Evolutionary conservation across 495 filamentous ascomycete genomes (phyloP).

Genomic region (Penicillium dipodomyicola): DNA sequence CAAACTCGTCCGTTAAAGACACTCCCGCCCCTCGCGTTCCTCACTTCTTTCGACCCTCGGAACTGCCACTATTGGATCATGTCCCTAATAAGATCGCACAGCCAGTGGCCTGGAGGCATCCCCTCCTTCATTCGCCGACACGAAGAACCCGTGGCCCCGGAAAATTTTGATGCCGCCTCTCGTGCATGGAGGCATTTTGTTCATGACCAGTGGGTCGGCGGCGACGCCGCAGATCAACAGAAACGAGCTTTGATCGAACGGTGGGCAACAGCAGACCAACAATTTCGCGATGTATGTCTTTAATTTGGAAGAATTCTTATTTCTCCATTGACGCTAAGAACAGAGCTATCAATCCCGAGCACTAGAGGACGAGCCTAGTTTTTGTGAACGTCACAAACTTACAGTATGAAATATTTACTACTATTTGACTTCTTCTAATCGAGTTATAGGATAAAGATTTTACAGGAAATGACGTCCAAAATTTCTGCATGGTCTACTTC

Average conservation of each 20-base stretch:
- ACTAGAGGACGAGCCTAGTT: conserved; percentile 12
- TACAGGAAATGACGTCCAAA: too few relatives aligned
- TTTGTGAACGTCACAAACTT: conserved; percentile 9
- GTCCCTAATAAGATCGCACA: conserved; percentile 2
- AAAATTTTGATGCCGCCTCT: conserved; percentile 7
- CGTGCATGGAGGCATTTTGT: conserved; percentile 19
- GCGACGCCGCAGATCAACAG: conserved; percentile 14
- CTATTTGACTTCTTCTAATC: too few relatives aligned
- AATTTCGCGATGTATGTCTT: conserved; percentile 16
- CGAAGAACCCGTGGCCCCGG: conserved; percentile 8
- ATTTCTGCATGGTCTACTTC: too few relatives aligned
- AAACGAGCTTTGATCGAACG: conserved; percentile 15
- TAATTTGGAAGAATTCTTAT: background rate
- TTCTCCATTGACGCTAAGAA: background rate
- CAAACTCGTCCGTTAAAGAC: too few relatives aligned
- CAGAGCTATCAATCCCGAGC: conserved; percentile 19
- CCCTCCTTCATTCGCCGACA: conserved; percentile 16
- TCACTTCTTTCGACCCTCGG: background rate
- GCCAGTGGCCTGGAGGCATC: conserved; percentile 7
- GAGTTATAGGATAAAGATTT: too few relatives aligned
- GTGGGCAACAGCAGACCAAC: conserved; percentile 20
- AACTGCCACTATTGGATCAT: conserved; percentile 3
- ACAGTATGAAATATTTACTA: background rate
- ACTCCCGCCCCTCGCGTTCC: background rate
- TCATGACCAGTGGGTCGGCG: conserved; percentile 15